Evolutionary conservation across 2,329 filamentous ascomycete genomes (phyloP), one percentile per base, ranked within the genome.

Genomic region (Trichoderma aggressivum): DNA sequence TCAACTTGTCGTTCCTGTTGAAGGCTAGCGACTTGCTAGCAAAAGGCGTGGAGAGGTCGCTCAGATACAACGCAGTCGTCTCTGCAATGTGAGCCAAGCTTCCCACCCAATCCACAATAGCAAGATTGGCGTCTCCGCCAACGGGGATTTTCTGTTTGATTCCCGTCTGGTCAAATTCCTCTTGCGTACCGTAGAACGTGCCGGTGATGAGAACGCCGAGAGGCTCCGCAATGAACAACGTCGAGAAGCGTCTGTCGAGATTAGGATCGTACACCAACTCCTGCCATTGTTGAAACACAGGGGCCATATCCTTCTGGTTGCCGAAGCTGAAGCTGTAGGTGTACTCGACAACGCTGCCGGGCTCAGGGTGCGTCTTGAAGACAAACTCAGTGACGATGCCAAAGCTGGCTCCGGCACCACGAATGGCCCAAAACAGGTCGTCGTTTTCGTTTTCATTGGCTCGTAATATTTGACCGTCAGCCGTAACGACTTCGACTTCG

Each of bases 61-160:
- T 82, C 73, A 86, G 78, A 77, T 82, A 82, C 5, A 88, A 79
- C 0, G 79, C 84, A 14, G 83, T 82, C 47, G 83, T 81, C 72
- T 89, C 83, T 14, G 85, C 86, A 71, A 85, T 82, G 56, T 87
- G 82, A 0, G 84, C 82, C 7, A 91, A 81, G 60, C 89, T 82
- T 7, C 84, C 88, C 24, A 92, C 80, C 89, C 90, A 93, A 80
- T 91, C 87, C 53, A 86, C 84, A 26, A 89, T 74, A n/a, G 86
- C 83, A 7, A 88, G 75, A 11, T 85, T 82, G 5, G 82, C 74
- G 12, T 77, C 77, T 6, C 81, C 77, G 12, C 77, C 81, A 10
- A 76, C 75, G 1, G 87, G 87, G 3, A 89, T 83, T 69, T 79
- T 82, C 24, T 78, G 76, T 2, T 82, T 79, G 28, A 89, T 88